A percentile compares a stretch with the other conserved stretches of the same genome.
Evolutionary conservation across 2,329 filamentous ascomycete species (phyloP).

Genomic region (Alternaria sp.): DNA sequence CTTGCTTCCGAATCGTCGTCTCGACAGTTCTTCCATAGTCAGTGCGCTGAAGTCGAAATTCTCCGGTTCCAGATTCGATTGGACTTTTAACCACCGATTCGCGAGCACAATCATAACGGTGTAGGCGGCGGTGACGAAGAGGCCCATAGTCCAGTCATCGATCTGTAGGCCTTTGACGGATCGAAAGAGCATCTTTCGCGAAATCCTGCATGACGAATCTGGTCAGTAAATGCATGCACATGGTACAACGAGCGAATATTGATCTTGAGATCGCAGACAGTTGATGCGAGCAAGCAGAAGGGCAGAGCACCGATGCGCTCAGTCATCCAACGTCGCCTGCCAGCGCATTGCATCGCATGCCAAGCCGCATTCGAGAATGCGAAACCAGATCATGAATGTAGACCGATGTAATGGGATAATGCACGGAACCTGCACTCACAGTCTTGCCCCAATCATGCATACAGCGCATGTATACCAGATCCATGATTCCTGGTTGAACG

Average conservation of each 20-base stretch:
- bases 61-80: slow-evolving; percentile 54
- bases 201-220: slow-evolving; percentile 41
- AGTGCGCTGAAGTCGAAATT: slow-evolving; percentile 54
- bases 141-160: slow-evolving; percentile 64
- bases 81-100: slow-evolving; percentile 51
- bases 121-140: slow-evolving; percentile 57
- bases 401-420: background rate
- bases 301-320: background rate
- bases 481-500: slow-evolving; percentile 54
- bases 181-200: slow-evolving; percentile 54
- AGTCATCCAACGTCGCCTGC: background rate
- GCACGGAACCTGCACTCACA: slow-evolving; percentile 42
- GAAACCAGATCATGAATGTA: background rate
- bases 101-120: slow-evolving; percentile 58
- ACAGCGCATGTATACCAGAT: slow-evolving; percentile 55
- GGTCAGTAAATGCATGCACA: slow-evolving; percentile 1
- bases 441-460: slow-evolving; percentile 49
- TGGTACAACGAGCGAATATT: background rate
- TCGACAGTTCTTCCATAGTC: slow-evolving; percentile 44
- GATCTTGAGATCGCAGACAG: background rate
- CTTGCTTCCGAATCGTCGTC: slow-evolving; percentile 48
- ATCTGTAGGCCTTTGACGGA: slow-evolving; percentile 57
- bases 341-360: slow-evolving; percentile 1
- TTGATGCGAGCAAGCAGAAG: background rate
- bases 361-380: background rate